Evolutionary conservation across 2,329 filamentous ascomycete genomes (phyloP), one percentile per base, ranked within the genome.

Genomic region (Phyllosticta citriasiana): DNA sequence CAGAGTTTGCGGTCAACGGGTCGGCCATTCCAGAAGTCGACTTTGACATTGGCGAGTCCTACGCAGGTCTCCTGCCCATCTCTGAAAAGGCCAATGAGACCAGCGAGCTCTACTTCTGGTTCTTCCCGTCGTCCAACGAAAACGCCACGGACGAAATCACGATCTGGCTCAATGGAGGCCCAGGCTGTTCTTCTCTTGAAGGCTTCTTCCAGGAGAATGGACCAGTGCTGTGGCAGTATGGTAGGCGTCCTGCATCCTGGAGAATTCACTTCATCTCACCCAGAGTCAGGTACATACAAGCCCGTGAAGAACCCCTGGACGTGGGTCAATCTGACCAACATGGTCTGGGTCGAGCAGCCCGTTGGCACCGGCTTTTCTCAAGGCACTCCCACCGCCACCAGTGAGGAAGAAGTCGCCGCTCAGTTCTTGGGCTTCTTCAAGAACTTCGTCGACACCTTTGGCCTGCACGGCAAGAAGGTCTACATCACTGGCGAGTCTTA

Each of bases 351-450:
- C 8, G 88, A 89, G 57, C 67, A 86, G 89, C 69, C 85, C 84
- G 77, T 82, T 12, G 80, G 80, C 30, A 88, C 87, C 0, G 88
- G 88, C 14, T 92, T 88, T 71, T 82, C 84, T 0, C 80, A 83
- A 35, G 88, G 88, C 14, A 82, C 74, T 0, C 78, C 84, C 3
- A 88, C 81, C 0, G 87, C 87, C 9, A 84, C 78, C 3, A 82
- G 81, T 66, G 85, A 90, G 65, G 80, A 84, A 30, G 87, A 91
- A 65, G 79, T 88, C 1, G 87, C 87, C 0, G 73, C 76, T n/a
- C 82, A 92, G 66, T 91, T 93, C 70, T 77, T 88, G 16, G 87
- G 87, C 57, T 94, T 91, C 75, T 91, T 85, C 80, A 86, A 87
- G 75, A 90, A 90, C 74, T 91, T 91, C 66, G 75, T 90, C 62